A percentile compares a stretch with the other conserved stretches of the same genome.
Evolutionary conservation across 306 rosid genomes (phyloP).

Genomic region (Quercus robur): DNA sequence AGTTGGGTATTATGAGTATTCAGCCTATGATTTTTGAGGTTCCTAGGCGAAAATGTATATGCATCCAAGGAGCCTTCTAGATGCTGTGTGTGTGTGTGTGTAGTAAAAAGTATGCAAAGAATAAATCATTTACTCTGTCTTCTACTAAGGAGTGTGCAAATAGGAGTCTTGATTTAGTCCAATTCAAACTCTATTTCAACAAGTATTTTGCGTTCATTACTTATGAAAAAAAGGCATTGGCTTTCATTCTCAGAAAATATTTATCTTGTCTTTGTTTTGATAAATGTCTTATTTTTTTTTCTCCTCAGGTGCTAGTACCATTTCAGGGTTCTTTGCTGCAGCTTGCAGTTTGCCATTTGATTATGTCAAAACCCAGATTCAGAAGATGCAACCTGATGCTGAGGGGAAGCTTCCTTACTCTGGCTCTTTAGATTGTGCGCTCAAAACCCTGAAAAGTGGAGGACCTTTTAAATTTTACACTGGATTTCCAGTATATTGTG

Average conservation of each 20-base stretch:
- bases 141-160: neutral
- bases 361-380: constrained; percentile 94
- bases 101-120: too few species aligned
- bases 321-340: constrained; percentile 90
- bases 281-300: neutral
- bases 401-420: constrained; percentile 85
- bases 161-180: neutral
- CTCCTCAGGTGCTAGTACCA: constrained; percentile 70
- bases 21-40: neutral
- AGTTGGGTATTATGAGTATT: neutral
- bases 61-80: neutral
- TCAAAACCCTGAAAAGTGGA: constrained; percentile 73
- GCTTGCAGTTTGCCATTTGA: constrained; percentile 98
- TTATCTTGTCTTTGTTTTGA: neutral
- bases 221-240: neutral
- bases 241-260: neutral
- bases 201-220: too few species aligned
- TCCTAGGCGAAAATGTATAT: neutral
- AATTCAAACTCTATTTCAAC: neutral
- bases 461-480: constrained; percentile 88
- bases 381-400: constrained; percentile 98
- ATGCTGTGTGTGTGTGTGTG: neutral
- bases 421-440: constrained; percentile 80
- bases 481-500: constrained; percentile 92
- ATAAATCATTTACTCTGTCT: neutral